A percentile compares a stretch with the other conserved stretches of the same genome.
Evolutionary conservation across 2,329 filamentous ascomycete genomes (phyloP).

Genomic region (Verticillium klebahnii): DNA sequence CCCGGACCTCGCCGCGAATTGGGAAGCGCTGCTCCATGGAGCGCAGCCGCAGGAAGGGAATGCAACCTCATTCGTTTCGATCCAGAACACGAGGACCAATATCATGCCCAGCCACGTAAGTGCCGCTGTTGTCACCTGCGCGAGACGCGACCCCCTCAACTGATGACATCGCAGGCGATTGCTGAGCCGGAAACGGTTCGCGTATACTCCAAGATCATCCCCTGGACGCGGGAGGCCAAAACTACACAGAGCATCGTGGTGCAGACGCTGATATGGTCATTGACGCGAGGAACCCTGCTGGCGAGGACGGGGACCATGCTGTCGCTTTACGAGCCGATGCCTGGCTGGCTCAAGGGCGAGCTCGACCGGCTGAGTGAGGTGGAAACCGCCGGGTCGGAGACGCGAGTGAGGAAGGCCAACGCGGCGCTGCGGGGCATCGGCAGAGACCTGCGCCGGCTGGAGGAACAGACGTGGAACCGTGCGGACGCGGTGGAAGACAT

Average conservation of each 20-base stretch:
- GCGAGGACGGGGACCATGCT: conserved; percentile 1
- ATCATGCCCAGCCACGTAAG: background rate
- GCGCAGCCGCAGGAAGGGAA: background rate
- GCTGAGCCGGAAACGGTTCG: conserved; percentile 1
- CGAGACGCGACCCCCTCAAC: background rate
- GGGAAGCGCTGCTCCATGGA: background rate
- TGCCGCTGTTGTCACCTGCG: background rate
- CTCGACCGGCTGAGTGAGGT: conserved; percentile 39
- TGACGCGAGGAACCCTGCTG: background rate
- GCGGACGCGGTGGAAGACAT: conserved; percentile 67
- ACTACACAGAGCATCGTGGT: background rate
- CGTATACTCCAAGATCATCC: background rate
- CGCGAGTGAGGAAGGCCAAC: background rate
- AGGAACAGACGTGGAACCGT: conserved; percentile 70
- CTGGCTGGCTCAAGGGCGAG: conserved; percentile 8
- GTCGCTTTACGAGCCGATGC: background rate
- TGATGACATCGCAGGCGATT: background rate
- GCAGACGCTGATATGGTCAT: background rate
- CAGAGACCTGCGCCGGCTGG: conserved; percentile 54
- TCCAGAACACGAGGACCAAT: background rate
- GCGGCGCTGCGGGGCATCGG: conserved; percentile 53
- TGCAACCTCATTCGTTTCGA: background rate
- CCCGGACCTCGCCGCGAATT: background rate
- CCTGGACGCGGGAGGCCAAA: background rate
- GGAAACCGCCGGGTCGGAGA: background rate